A percentile compares a stretch with the other conserved stretches of the same genome.
Conservation (phyloP, 352 stramenopile species). For the Saprolegnia parasitica region DNA sequence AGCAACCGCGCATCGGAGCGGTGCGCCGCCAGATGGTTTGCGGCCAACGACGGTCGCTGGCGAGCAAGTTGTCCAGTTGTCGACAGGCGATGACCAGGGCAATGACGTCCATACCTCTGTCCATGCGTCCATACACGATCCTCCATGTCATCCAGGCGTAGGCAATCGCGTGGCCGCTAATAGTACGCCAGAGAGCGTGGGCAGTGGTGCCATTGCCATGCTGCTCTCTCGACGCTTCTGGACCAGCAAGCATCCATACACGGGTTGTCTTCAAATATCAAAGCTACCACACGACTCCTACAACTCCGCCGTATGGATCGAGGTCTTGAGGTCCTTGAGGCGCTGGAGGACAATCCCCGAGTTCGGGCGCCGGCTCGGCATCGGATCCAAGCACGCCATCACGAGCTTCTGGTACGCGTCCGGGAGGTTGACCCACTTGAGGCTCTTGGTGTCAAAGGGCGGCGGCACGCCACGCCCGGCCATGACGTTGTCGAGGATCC, state of each 20-base stretch:
- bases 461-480: constrained; percentile 13
- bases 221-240: too few relatives aligned
- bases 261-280: not conserved
- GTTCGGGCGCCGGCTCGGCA: constrained; percentile 12
- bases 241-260: not conserved
- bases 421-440: constrained; percentile 17
- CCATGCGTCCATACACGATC: too few relatives aligned
- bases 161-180: too few relatives aligned
- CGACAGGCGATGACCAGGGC: too few relatives aligned
- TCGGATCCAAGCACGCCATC: constrained; percentile 2
- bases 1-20: too few relatives aligned
- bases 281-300: not conserved
- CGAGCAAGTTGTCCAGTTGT: too few relatives aligned
- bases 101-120: too few relatives aligned
- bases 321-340: constrained; percentile 19
- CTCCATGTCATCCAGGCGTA: too few relatives aligned
- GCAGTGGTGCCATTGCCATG: too few relatives aligned
- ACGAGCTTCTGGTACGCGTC: constrained; percentile 24
- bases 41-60: too few relatives aligned
- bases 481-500: constrained; percentile 24
- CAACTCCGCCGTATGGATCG: not conserved
- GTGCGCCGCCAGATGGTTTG: too few relatives aligned
- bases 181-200: too few relatives aligned
- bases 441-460: constrained; percentile 21
- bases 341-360: constrained; percentile 22